phyloP scores from a whole-genome alignment of 2,329 filamentous ascomycete species.

The Pseudogymnoascus sp. region DNA sequence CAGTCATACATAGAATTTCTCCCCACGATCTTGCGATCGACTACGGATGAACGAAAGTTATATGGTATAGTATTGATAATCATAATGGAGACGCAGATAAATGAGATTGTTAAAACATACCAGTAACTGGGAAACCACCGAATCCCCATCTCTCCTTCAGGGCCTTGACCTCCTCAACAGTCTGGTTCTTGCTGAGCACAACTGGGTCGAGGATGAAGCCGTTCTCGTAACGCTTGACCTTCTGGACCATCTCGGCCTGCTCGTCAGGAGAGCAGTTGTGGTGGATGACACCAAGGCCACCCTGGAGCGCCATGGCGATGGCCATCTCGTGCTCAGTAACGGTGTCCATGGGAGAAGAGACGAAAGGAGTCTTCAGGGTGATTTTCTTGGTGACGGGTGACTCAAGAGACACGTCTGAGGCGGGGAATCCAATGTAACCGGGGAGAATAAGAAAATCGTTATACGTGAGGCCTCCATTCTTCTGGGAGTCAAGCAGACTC shows the following conservation, averaged over 20 bases:
- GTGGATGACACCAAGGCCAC: slow-evolving; percentile 89
- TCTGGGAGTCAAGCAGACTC: slow-evolving; percentile 82
- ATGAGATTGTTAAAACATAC: slow-evolving; percentile 49
- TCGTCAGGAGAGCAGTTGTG: slow-evolving; percentile 98
- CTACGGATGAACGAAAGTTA: slow-evolving; percentile 99
- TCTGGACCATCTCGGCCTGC: slow-evolving; percentile 97
- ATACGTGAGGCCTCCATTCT: slow-evolving; percentile 91
- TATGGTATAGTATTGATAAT: slow-evolving; percentile 72
- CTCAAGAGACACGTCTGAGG: slow-evolving; percentile 79
- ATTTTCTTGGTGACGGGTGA: slow-evolving; percentile 93
- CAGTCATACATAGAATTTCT: slow-evolving; percentile 46
- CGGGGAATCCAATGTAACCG: slow-evolving; percentile 96
- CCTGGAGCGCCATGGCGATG: slow-evolving; percentile 88
- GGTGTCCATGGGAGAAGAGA: slow-evolving; percentile 98
- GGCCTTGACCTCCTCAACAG: slow-evolving; percentile 81
- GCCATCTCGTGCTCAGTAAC: slow-evolving; percentile 99
- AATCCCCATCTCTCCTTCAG: slow-evolving; percentile 98
- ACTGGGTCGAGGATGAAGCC: slow-evolving; percentile 96
- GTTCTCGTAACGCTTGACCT: slow-evolving; percentile 99
- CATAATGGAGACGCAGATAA: slow-evolving; percentile 41
- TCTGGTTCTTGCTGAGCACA: slow-evolving; percentile 79
- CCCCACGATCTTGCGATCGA: slow-evolving; percentile 82
- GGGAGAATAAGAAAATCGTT: slow-evolving; percentile 97
- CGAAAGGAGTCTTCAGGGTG: slow-evolving; percentile 88
- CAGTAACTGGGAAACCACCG: slow-evolving; percentile 95